Conservation (phyloP, 306 rosid species). For the Vigna trinervia region DNA sequence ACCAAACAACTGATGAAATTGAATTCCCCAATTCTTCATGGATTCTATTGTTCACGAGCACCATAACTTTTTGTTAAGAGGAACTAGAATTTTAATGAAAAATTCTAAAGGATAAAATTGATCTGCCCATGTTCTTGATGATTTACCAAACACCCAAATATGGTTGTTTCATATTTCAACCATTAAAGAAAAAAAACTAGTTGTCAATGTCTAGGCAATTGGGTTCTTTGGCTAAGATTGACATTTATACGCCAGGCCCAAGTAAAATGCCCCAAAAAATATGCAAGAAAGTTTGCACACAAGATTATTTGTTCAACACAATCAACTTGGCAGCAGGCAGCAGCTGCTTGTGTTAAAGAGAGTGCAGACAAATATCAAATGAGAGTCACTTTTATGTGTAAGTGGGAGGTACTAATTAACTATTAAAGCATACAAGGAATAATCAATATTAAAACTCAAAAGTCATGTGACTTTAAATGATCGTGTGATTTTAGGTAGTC, state of each 20-base stretch:
- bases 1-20: constrained; percentile 31
- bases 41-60: constrained; percentile 11
- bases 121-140: not conserved
- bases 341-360: not conserved
- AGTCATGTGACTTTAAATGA: not conserved
- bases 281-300: constrained; percentile 2
- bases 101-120: constrained; percentile 13
- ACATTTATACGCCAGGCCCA: not conserved
- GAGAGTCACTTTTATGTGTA: not conserved
- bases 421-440: not conserved
- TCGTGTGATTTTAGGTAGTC: not conserved
- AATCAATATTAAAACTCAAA: not conserved
- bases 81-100: constrained; percentile 11
- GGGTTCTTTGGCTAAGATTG: constrained; percentile 9
- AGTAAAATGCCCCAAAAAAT: constrained; percentile 18
- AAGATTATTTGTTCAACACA: constrained; percentile 36
- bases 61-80: not conserved
- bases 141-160: constrained; percentile 35
- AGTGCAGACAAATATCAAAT: not conserved
- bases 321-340: constrained; percentile 6
- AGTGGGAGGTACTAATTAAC: not conserved
- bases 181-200: not conserved
- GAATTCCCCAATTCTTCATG: constrained; percentile 5
- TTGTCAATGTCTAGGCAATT: not conserved
- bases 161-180: constrained; percentile 8